phyloP scores from a whole-genome alignment of 768 basidiomycete species.

The Mycena pura region DNA sequence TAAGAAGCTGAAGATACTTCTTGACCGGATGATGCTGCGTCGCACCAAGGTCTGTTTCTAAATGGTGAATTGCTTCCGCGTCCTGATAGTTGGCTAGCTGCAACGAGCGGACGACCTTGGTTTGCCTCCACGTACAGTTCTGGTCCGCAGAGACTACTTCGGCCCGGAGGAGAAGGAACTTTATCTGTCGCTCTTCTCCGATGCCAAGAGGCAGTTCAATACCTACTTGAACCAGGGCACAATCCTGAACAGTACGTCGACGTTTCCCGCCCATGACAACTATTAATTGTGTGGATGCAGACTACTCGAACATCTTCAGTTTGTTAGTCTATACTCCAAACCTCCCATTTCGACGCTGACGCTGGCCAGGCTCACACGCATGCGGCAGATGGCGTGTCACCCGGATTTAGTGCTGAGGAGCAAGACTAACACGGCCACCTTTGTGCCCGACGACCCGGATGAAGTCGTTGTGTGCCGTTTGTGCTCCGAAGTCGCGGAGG shows the following conservation, averaged over 20 bases:
- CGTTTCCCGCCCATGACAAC: background rate
- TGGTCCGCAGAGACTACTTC: constrained; percentile 90
- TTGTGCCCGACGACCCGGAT: constrained; percentile 60
- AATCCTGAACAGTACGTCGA: constrained; percentile 82
- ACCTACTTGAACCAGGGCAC: constrained; percentile 93
- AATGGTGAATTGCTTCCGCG: background rate
- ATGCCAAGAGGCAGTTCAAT: constrained; percentile 89
- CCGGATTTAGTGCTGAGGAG: constrained; percentile 92
- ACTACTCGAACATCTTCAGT: constrained; percentile 91
- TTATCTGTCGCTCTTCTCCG: constrained; percentile 89
- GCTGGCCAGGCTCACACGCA: constrained; percentile 80
- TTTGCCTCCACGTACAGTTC: constrained; percentile 89
- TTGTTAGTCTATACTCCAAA: constrained; percentile 50
- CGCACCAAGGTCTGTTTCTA: constrained; percentile 69
- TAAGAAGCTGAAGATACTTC: constrained; percentile 87
- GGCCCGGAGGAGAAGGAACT: constrained; percentile 97
- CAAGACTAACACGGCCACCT: constrained; percentile 75
- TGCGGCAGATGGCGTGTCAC: constrained; percentile 95
- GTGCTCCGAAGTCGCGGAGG: constrained; percentile 97
- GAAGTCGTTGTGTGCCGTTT: constrained; percentile 91
- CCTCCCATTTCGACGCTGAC: background rate
- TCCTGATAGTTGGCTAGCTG: constrained; percentile 53
- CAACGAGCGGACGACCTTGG: constrained; percentile 97
- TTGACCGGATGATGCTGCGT: constrained; percentile 96
- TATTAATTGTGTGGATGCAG: constrained; percentile 41